Evolutionary conservation across 176 grass and related monocot genomes (phyloP).

Genomic region (Musa acuminata): DNA sequence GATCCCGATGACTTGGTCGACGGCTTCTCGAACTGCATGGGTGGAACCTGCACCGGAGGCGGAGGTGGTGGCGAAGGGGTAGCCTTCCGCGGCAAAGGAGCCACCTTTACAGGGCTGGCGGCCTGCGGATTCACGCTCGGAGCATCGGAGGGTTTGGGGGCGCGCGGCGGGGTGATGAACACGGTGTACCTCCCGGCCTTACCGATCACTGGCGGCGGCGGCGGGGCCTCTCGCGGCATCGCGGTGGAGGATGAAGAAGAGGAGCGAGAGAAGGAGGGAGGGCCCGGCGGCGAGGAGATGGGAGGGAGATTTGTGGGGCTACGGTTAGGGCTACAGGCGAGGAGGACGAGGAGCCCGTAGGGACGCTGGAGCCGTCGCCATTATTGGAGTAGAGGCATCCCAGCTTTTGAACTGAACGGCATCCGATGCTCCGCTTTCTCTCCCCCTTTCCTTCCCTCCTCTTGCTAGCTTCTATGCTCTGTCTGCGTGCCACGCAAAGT

Average conservation of each 20-base stretch:
- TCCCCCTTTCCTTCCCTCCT: not conserved
- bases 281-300: not conserved
- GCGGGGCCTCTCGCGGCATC: not conserved
- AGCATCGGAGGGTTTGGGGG: not conserved
- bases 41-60: constrained; percentile 47
- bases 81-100: not conserved
- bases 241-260: not conserved
- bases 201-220: constrained; percentile 8
- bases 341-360: no score
- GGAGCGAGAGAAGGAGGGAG: not conserved
- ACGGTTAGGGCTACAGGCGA: not conserved
- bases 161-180: not conserved
- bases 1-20: constrained; percentile 16
- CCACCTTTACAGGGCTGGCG: not conserved
- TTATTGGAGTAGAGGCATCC: not conserved
- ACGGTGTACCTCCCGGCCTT: constrained; percentile 13
- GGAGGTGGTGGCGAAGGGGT: not conserved
- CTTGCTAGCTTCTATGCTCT: not conserved
- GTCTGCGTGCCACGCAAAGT: not conserved
- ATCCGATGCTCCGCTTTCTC: not conserved
- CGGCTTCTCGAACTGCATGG: constrained; percentile 32
- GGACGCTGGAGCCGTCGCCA: no score
- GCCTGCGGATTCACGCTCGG: not conserved
- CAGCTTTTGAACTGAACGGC: not conserved
- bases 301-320: not conserved